Evolutionary conservation across 306 rosid genomes (phyloP).

Genomic region (Pueraria montana): DNA sequence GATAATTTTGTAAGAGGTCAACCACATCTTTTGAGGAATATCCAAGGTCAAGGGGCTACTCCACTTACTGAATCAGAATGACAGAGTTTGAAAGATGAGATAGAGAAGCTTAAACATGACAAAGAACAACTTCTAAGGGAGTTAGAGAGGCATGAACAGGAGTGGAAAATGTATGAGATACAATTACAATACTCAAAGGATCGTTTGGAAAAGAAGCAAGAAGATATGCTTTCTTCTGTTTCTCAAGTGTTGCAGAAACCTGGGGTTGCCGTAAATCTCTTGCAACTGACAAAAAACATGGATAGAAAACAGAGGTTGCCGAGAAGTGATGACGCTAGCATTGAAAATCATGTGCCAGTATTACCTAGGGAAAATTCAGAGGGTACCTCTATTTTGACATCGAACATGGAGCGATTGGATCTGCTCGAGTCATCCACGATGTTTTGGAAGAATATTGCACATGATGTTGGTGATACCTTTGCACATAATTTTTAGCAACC

Average conservation of each 20-base stretch:
- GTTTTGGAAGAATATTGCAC: slow-evolving; percentile 70
- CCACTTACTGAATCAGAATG: slow-evolving; percentile 70
- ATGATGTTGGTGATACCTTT: slow-evolving; percentile 46
- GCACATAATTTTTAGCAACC: too few relatives aligned
- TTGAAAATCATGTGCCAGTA: slow-evolving; percentile 54
- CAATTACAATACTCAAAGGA: slow-evolving; percentile 55
- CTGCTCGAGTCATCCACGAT: slow-evolving; percentile 65
- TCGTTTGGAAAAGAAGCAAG: slow-evolving; percentile 64
- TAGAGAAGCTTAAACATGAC: slow-evolving; percentile 67
- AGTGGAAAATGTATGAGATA: slow-evolving; percentile 53
- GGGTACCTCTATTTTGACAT: slow-evolving; percentile 32
- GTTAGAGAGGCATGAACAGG: slow-evolving; percentile 62
- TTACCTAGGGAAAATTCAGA: slow-evolving; percentile 47
- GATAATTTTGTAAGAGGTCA: slow-evolving; percentile 82
- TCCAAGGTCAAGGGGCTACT: slow-evolving; percentile 65
- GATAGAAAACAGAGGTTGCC: slow-evolving; percentile 74
- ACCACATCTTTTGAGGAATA: slow-evolving; percentile 80
- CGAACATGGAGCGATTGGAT: slow-evolving; percentile 59
- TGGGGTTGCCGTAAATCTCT: slow-evolving; percentile 54
- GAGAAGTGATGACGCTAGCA: slow-evolving; percentile 55
- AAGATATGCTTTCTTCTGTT: slow-evolving; percentile 60
- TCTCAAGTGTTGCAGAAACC: slow-evolving; percentile 67
- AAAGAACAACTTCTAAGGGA: slow-evolving; percentile 62
- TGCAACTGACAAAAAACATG: slow-evolving; percentile 57
- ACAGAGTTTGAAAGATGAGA: slow-evolving; percentile 60